Conservation (phyloP, 108 stramenopile species). For the Conticribra weissflogii region DNA sequence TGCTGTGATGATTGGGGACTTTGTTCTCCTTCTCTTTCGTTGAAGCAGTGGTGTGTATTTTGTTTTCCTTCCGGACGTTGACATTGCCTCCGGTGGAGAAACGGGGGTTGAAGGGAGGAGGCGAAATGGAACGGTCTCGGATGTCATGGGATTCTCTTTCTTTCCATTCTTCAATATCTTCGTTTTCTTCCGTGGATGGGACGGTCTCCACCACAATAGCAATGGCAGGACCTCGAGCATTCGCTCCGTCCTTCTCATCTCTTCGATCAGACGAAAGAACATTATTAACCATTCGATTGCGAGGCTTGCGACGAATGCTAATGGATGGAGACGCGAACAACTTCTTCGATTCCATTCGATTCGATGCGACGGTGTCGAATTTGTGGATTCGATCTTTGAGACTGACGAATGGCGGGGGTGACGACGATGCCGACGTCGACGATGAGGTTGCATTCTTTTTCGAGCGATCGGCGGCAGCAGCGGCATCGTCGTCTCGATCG, state of each 20-base stretch:
- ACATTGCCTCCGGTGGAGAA: neutral
- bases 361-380: conserved; percentile 19
- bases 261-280: too few relatives aligned
- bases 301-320: neutral
- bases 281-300: neutral
- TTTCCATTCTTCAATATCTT: too few relatives aligned
- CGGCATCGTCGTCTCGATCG: too few relatives aligned
- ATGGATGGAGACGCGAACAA: neutral
- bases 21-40: conserved; percentile 1
- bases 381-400: conserved; percentile 24
- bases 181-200: too few relatives aligned
- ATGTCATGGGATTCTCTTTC: too few relatives aligned
- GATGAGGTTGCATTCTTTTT: conserved; percentile 12
- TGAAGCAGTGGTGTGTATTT: neutral
- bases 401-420: conserved; percentile 8
- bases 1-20: neutral
- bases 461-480: conserved; percentile 8
- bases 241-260: too few relatives aligned
- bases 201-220: too few relatives aligned
- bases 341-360: neutral
- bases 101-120: neutral
- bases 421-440: neutral
- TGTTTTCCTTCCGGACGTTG: neutral
- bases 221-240: too few relatives aligned
- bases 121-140: too few relatives aligned